Evolutionary conservation across 1,284 basidiomycete species (phyloP).

Genomic region (Sanghuangporus baumii): DNA sequence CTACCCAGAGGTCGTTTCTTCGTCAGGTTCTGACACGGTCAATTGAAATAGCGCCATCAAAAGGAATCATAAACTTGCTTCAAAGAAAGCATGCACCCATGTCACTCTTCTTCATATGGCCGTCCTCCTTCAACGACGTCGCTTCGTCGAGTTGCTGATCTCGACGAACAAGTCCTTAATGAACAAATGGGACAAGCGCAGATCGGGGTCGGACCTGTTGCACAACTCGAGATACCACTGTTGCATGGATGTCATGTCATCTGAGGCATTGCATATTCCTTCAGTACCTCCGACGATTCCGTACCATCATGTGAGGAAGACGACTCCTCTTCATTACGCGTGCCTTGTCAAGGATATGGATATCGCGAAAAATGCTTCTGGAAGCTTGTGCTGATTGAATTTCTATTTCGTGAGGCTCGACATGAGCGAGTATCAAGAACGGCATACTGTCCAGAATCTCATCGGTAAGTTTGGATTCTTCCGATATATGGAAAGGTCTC

Average conservation of each 20-base stretch:
- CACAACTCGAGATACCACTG: too few species aligned
- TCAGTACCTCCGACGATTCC: background rate
- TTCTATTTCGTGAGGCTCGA: constrained; percentile 11
- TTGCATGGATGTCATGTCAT: too few species aligned
- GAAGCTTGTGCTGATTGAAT: constrained; percentile 11
- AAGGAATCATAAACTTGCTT: background rate
- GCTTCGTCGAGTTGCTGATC: background rate
- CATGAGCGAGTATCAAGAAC: constrained; percentile 12
- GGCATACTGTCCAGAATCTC: constrained; percentile 9
- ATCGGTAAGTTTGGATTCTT: background rate
- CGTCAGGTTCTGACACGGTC: background rate
- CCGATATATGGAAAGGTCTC: background rate
- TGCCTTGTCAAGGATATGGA: constrained; percentile 5
- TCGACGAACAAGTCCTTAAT: background rate
- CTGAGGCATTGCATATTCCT: background rate
- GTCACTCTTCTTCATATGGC: constrained; percentile 10
- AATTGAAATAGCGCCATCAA: background rate
- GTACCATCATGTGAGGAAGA: background rate
- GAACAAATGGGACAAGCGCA: background rate
- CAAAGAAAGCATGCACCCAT: background rate
- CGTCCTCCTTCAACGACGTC: constrained; percentile 2
- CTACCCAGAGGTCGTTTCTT: background rate
- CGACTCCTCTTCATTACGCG: constrained; percentile 13
- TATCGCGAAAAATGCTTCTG: constrained; percentile 3
- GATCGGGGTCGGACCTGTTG: background rate